Evolutionary conservation across 2,329 filamentous ascomycete species (phyloP).

Genomic region (Pyrenophora tritici-repentis): DNA sequence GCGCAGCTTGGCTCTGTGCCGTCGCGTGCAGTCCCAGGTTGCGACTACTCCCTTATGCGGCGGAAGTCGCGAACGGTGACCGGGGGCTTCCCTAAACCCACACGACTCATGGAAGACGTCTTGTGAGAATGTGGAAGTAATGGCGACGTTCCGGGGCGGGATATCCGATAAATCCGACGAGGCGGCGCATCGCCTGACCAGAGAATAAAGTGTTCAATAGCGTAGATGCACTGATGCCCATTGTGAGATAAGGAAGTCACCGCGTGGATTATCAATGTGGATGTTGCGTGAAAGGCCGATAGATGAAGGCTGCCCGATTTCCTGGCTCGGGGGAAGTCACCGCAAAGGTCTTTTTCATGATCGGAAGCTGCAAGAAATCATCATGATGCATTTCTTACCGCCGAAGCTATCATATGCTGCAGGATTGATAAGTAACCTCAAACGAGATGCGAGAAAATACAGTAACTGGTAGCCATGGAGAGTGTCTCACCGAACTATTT

Average conservation of each 20-base stretch:
- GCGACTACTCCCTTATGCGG: not conserved
- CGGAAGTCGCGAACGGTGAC: conserved; percentile 2
- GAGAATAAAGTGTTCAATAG: conserved; percentile 24
- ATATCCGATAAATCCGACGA: not conserved
- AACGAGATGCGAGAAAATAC: not conserved
- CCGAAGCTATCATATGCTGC: no score
- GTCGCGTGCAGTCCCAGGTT: conserved; percentile 6
- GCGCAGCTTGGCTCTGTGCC: conserved; percentile 11
- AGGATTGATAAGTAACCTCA: no score
- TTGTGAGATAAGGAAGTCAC: conserved; percentile 3
- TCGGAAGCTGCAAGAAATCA: no score
- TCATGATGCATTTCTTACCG: no score
- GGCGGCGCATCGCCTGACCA: conserved; percentile 12
- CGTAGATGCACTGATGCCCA: conserved; percentile 29
- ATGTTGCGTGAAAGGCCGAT: not conserved
- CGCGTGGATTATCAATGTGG: not conserved
- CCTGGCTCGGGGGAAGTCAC: not conserved
- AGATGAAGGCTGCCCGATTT: conserved; percentile 2
- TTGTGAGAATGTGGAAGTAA: no score
- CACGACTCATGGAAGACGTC: no score
- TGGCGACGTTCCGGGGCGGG: not conserved
- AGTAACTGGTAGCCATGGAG: not conserved
- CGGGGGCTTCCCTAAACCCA: not conserved
- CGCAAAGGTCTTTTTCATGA: no score
- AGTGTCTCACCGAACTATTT: no score